These are phyloP conservation scores for Auriscalpium microsporum DNA, from an alignment of 768 basidiomycete genomes.

Conservation along the genomic window DNA sequence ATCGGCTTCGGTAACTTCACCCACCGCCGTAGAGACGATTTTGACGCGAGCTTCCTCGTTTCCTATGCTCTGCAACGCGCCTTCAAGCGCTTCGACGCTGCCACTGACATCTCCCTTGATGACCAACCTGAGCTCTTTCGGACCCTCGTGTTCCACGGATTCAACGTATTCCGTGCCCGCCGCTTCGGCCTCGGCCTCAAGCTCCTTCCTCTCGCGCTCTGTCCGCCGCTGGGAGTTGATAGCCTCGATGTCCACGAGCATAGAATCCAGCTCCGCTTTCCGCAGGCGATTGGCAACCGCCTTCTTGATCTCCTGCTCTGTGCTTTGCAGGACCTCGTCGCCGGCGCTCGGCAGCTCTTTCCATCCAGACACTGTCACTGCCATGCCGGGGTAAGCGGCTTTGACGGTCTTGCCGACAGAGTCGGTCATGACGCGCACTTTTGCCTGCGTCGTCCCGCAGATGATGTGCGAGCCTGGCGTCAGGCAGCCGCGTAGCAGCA, in stretches of 20 bases:
- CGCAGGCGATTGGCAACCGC: constrained; percentile 73
- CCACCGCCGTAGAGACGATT: constrained; percentile 76
- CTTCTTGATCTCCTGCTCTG: constrained; percentile 79
- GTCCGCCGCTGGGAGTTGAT: constrained; percentile 69
- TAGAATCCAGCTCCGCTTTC: constrained; percentile 54
- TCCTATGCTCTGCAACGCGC: constrained; percentile 82
- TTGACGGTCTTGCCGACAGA: constrained; percentile 57
- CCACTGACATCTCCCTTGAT: constrained; percentile 97
- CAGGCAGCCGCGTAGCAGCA: constrained; percentile 75
- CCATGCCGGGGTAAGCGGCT: constrained; percentile 72
- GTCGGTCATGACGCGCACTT: constrained; percentile 77
- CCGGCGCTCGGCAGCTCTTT: constrained; percentile 86
- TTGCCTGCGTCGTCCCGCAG: constrained; percentile 69
- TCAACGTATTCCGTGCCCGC: constrained; percentile 20
- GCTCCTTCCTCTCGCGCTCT: constrained; percentile 49
- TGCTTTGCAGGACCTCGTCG: constrained; percentile 80
- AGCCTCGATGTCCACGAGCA: constrained; percentile 69
- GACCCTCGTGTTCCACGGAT: constrained; percentile 27
- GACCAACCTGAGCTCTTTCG: constrained; percentile 68
- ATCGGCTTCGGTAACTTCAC: constrained; percentile 85
- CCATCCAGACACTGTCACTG: constrained; percentile 92
- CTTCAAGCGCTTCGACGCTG: constrained; percentile 91
- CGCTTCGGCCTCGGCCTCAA: constrained; percentile 29
- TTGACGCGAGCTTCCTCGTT: constrained; percentile 76
- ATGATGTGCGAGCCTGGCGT: constrained; percentile 65